phyloP scores from a whole-genome alignment of 345 rosid genomes.

The Luvunga scandens region DNA sequence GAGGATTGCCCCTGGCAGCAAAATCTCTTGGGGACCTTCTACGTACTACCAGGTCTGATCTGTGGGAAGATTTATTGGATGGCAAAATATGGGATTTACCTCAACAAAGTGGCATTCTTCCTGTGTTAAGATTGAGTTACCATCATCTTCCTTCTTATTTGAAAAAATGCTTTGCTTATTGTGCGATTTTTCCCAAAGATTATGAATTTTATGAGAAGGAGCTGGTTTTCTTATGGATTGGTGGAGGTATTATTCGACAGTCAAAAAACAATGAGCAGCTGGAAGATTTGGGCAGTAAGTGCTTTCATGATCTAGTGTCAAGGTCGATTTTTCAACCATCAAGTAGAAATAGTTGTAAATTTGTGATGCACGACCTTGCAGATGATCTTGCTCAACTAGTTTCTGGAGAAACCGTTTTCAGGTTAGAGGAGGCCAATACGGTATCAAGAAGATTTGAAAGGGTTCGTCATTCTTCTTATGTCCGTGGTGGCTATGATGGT shows the following conservation, averaged over 20 bases:
- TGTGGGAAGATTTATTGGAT: not conserved
- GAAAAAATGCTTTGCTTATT: slow-evolving; percentile 3
- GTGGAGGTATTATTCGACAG: not conserved
- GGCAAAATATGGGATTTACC: not conserved
- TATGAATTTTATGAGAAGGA: not conserved
- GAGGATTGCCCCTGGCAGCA: not conserved
- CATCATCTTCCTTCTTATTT: not conserved
- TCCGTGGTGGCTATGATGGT: not conserved
- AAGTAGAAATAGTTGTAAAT: not conserved
- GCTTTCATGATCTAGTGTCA: not conserved
- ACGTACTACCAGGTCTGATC: not conserved
- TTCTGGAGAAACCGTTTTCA: not conserved
- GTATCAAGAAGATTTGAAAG: not conserved
- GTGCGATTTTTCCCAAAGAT: not conserved
- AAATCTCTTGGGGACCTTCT: not conserved
- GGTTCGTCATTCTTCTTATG: not conserved
- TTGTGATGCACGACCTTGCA: not conserved
- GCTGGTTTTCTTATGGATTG: not conserved
- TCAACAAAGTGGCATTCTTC: not conserved
- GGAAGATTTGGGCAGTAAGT: not conserved
- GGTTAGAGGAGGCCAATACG: not conserved
- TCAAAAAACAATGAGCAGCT: not conserved
- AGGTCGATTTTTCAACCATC: slow-evolving; percentile 19
- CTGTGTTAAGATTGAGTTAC: not conserved
- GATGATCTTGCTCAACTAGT: not conserved